Evolutionary conservation across 2,329 filamentous ascomycete species (phyloP), one percentile per base, ranked within the genome.

Genomic region (Penicillium olsonii): DNA sequence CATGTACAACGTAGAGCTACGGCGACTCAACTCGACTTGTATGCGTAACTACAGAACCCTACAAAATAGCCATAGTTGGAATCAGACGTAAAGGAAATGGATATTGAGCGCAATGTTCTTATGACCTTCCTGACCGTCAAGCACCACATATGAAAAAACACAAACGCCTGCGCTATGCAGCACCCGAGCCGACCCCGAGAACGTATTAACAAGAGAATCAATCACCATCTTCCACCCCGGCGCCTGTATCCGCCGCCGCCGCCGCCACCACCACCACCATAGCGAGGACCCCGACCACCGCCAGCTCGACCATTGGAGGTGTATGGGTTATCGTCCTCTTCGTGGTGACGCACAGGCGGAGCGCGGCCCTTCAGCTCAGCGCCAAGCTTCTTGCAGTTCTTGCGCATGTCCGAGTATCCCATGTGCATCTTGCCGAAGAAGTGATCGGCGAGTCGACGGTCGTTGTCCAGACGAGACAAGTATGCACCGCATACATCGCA

Each of bases 401-500:
- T 95, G 62, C 94, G 84, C 94, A 99, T 99, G 74, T 96, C 90
- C 14, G 94, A 94, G 69, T 97, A 99, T 0, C 94, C 94, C 49
- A 99, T 76, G 68, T 99, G 94, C 94, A 99, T 99, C 79, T 99
- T 99, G 18, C 94, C 94, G 72, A 96, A 97, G 69, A 99, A 99
- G 71, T 99, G 94, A 68, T 99, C 94, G 17, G 94, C 94, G 66
- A 99, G 72, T 24, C 94, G 82, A 29, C 94, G 83, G 70, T 99
- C 94, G 67, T 99, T 99, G 68, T 99, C 94, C 26, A 99, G 81
- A 18, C 94, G 78, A 55, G 86, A 91, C 31, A 99, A 81, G 69
- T 97, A 99, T 5, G 94, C 94, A 55, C 94, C 94, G 71, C 94
- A 99, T 1, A 97, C 94, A 72, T 99, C 94, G 79, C 94, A 99